Base-by-base conservation (phyloP, 768 basidiomycete species). In the Suillus bovinus region DNA sequence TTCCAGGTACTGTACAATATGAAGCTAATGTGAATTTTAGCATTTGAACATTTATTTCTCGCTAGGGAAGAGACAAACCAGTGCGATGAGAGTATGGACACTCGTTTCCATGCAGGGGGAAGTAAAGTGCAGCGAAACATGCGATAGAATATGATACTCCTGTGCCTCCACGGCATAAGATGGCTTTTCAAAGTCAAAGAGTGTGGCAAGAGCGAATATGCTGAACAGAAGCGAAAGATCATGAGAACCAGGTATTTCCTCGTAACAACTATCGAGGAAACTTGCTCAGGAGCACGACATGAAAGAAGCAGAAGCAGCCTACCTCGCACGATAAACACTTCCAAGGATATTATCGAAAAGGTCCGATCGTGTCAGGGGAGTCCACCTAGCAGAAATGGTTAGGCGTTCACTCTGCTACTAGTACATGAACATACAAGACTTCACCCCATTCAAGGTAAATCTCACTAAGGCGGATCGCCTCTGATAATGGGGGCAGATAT, bases 371-470 rank as follows among this genome's bases (percentile, higher is more conserved):
- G 82, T 78, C 20, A 90, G 64, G 7, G 87, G 79, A 16, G 78
- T 76, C 74, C 84, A 85, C 61, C 88, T 90, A 54, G 33, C 34
- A 41, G 54, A 33, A 24, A 60, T 44, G 63, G 61, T 20, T 27
- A 44, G 34, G 42, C 34, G 27, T n/a, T 38, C 59, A 11, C 17
- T 27, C 44, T 34, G 42, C 22, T 16, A 56, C 38, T 24, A 31
- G 10, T 61, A 39, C 39, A 39, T 38, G 57, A 20, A 76, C 84
- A 69, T 66, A 89, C 87, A 87, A 68, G 71, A 78, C 84, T 67
- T 81, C 77, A 14, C 84, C 87, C 70, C 84, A 80, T 60, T 87
- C 84, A 42, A 90, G 74, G 70, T 90, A 92, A 36, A 86, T 74
- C 44, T 90, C 85, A 61, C 84, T 87, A 22, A 91, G 75, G 17